A percentile compares a stretch with the other conserved stretches of the same genome.
Conservation (phyloP, 1,139 yeast species). For the Saccharomyces hybrid region DNA sequence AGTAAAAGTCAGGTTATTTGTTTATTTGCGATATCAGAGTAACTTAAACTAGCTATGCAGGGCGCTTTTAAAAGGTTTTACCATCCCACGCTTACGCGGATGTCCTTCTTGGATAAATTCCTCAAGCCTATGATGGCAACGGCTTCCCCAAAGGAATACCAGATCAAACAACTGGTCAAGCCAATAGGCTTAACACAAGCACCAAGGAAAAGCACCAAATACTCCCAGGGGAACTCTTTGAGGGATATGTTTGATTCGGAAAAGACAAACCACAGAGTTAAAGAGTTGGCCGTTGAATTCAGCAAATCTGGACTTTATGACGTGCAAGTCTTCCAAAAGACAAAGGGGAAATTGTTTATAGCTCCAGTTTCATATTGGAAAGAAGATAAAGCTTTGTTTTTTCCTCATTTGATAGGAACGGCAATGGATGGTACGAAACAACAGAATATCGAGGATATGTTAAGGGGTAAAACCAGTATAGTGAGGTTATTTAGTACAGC, state of each 20-base stretch:
- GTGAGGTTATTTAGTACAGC: constrained; percentile 39
- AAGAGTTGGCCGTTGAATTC: constrained; percentile 66
- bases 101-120: constrained; percentile 36
- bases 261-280: constrained; percentile 47
- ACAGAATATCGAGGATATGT: constrained; percentile 35
- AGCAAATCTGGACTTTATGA: constrained; percentile 85
- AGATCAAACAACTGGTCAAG: constrained; percentile 34
- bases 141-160: constrained; percentile 34
- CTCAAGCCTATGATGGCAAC: constrained; percentile 33
- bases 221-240: constrained; percentile 30
- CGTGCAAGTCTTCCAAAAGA: constrained; percentile 67
- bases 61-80: not conserved
- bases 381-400: constrained; percentile 65
- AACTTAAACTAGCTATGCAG: not conserved
- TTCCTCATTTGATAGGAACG: constrained; percentile 73
- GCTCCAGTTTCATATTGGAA: constrained; percentile 76
- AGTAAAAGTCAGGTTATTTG: not conserved
- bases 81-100: constrained; percentile 1
- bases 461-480: constrained; percentile 30
- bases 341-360: constrained; percentile 76
- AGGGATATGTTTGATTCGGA: constrained; percentile 43
- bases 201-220: constrained; percentile 30
- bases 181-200: constrained; percentile 41
- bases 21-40: not conserved
- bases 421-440: constrained; percentile 41